Evolutionary conservation across 768 basidiomycete genomes (phyloP), one percentile per base, ranked within the genome.

Genomic region (Auriscalpium orientale): DNA sequence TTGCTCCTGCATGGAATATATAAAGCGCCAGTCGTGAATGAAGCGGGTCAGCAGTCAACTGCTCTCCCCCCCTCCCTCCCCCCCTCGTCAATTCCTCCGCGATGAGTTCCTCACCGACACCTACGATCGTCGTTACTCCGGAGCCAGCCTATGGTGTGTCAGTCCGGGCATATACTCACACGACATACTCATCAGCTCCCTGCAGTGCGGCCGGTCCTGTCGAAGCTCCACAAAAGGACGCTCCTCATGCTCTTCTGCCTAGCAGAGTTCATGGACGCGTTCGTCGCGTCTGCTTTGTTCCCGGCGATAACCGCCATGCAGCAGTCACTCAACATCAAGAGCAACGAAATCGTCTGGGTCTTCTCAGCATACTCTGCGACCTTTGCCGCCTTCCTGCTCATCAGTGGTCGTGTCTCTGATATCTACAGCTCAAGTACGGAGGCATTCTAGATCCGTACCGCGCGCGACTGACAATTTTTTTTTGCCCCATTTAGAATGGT

Each of bases 201-300:
- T 28, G 28, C 40, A 43, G 40, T 18, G 1, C 40, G 40, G 15
- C 40, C 40, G 4, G 40, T 8, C 40, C 18, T 43, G 40, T 13
- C 15, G 40, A 43, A 43, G 40, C 40, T 43, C 13, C 40, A 15
- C 40, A 43, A 43, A 8, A 18, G 40, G 13, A 18, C 18, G 18
- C 15, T 43, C 3, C 18, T 43, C 15, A 15, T 18, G 3, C 40
- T 43, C 15, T 43, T 43, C 40, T 43, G 40, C 52, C 64, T 68
- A 35, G 70, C 70, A 6, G 70, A 72, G 58, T 72, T 72, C 61
- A 64, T 72, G 46, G 72, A 73, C 53, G 63, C 69, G 28, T 65
- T 71, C 64, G 70, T 68, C 63, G 68, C 66, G 60, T 71, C 67
- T 1, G 63, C 68, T 10, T 63, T 70, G 37, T 68, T 67, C 62